These are phyloP conservation scores for Asterophora lycoperdoides DNA, from an alignment of 768 basidiomycete species.

Conservation along the genomic window DNA sequence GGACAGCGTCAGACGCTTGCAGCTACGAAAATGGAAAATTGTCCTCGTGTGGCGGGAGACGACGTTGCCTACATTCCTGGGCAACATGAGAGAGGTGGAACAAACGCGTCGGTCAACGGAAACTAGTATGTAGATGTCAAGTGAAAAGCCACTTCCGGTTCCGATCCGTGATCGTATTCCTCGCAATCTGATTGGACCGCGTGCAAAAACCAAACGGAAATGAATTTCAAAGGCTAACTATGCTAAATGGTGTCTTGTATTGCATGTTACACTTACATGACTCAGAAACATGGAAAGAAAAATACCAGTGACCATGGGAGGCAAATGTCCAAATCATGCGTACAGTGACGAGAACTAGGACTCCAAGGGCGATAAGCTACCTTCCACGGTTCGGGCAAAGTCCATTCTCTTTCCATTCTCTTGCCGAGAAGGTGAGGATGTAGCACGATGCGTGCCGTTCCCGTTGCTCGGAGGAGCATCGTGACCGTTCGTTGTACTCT, in stretches of 20 bases:
- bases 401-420: slow-evolving; percentile 18
- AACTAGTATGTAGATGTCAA: not conserved
- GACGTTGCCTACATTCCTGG: slow-evolving; percentile 38
- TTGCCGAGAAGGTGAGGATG: slow-evolving; percentile 1
- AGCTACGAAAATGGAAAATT: slow-evolving; percentile 24
- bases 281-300: slow-evolving; percentile 7
- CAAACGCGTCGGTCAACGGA: not conserved
- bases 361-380: slow-evolving; percentile 40
- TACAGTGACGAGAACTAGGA: slow-evolving; percentile 21
- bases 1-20: slow-evolving; percentile 15
- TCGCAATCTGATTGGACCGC: slow-evolving; percentile 8
- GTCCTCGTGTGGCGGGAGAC: slow-evolving; percentile 30
- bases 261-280: slow-evolving; percentile 6
- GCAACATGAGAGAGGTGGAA: slow-evolving; percentile 33
- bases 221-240: not conserved
- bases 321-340: not conserved
- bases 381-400: slow-evolving; percentile 33
- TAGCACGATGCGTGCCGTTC: slow-evolving; percentile 7
- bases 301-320: not conserved
- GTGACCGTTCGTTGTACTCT: slow-evolving; percentile 5
- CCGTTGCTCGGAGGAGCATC: slow-evolving; percentile 3
- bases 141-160: no score
- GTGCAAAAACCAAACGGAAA: not conserved
- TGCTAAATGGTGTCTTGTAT: not conserved
- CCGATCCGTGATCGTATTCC: not conserved